phyloP scores from a whole-genome alignment of 495 filamentous ascomycete species.

The Articulospora tetracladia region DNA sequence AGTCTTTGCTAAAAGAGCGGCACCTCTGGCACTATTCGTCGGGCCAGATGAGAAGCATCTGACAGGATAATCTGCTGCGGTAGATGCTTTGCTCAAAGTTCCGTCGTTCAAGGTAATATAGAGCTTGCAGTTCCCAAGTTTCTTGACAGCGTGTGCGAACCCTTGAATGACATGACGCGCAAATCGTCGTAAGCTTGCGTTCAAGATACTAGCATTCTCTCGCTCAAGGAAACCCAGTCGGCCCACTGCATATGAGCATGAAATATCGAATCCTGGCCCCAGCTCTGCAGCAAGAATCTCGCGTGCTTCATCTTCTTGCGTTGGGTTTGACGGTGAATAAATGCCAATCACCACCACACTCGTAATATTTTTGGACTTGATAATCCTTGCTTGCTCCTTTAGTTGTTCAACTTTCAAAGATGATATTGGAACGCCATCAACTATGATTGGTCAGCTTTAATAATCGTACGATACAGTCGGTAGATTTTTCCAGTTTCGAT shows the following conservation, averaged over 20 bases:
- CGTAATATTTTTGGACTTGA: slow-evolving; percentile 29
- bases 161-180: slow-evolving; percentile 40
- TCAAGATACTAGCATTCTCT: slow-evolving; percentile 52
- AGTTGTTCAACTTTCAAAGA: slow-evolving; percentile 28
- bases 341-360: slow-evolving; percentile 35
- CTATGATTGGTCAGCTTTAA: slow-evolving; percentile 15
- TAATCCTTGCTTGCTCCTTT: slow-evolving; percentile 27
- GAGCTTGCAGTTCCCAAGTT: slow-evolving; percentile 41
- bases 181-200: slow-evolving; percentile 42
- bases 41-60: slow-evolving; percentile 48
- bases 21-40: slow-evolving; percentile 50
- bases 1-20: slow-evolving; percentile 35
- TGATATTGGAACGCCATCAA: slow-evolving; percentile 35
- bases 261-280: slow-evolving; percentile 21
- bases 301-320: slow-evolving; percentile 21
- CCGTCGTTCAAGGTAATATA: slow-evolving; percentile 53
- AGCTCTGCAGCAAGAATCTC: slow-evolving; percentile 17
- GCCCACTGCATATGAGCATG: slow-evolving; percentile 40
- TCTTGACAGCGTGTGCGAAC: slow-evolving; percentile 38
- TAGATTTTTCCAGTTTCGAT: neutral
- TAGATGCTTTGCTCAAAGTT: slow-evolving; percentile 38
- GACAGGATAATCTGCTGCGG: slow-evolving; percentile 43
- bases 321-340: slow-evolving; percentile 31
- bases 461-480: neutral
- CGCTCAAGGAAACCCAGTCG: slow-evolving; percentile 45